A percentile compares a stretch with the other conserved stretches of the same genome.
Conservation (phyloP, 495 filamentous ascomycete species). For the Coniosporium apollinis region DNA sequence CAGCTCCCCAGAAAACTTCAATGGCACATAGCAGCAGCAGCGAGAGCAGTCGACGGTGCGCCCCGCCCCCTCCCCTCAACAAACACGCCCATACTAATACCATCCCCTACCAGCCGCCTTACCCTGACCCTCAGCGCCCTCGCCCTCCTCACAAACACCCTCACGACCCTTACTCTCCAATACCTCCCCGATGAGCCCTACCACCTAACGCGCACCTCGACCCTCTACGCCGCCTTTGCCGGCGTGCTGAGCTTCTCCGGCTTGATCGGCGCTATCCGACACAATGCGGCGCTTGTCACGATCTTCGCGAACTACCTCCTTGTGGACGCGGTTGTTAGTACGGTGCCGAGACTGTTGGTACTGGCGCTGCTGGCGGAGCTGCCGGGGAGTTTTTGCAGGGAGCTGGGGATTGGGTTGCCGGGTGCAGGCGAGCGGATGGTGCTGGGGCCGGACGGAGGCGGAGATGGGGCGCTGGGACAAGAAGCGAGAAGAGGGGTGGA, state of each 20-base stretch:
- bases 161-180: too few relatives aligned
- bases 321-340: conserved; percentile 4
- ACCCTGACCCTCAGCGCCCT: too few relatives aligned
- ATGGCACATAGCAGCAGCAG: too few relatives aligned
- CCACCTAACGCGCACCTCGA: conserved; percentile 3
- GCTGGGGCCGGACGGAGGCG: neutral
- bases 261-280: conserved; percentile 5
- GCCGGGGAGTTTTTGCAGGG: neutral
- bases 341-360: conserved; percentile 1
- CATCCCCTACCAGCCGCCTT: too few relatives aligned
- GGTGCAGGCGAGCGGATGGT: neutral
- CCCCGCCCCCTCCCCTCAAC: too few relatives aligned
- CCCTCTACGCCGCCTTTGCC: conserved; percentile 9
- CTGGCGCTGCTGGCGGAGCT: neutral
- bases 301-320: conserved; percentile 6
- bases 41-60: too few relatives aligned
- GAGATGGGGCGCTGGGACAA: neutral
- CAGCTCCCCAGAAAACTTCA: too few relatives aligned
- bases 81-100: too few relatives aligned
- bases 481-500: neutral
- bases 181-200: conserved; percentile 4
- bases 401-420: neutral
- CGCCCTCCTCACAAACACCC: too few relatives aligned
- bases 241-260: conserved; percentile 5
- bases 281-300: conserved; percentile 1